Conservation (phyloP, 208 protist genomes). For the Wallacemonas rigidus region DNA sequence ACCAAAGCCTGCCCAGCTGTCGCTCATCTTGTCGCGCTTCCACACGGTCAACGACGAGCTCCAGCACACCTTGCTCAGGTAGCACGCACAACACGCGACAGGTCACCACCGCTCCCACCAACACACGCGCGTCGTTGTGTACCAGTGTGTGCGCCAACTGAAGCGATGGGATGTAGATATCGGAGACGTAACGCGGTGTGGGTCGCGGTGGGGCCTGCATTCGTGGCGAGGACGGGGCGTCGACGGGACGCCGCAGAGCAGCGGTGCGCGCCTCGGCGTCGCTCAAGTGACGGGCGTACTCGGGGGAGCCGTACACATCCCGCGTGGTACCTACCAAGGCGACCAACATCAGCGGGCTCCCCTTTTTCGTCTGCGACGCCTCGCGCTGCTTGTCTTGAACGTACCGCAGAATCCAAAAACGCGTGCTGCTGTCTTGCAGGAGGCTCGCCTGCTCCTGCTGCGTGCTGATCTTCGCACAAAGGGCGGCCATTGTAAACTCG, state of each 20-base stretch:
- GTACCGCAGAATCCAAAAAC: constrained; percentile 78
- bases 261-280: constrained; percentile 19
- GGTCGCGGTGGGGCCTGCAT: constrained; percentile 5
- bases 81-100: constrained; percentile 61
- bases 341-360: constrained; percentile 33
- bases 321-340: constrained; percentile 77
- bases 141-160: constrained; percentile 74
- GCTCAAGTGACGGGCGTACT: constrained; percentile 39
- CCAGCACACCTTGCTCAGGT: constrained; percentile 70
- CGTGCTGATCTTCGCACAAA: constrained; percentile 80
- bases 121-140: constrained; percentile 59
- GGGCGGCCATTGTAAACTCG: constrained; percentile 80
- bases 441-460: constrained; percentile 80
- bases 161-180: constrained; percentile 82
- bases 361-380: constrained; percentile 22
- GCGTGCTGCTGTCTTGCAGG: constrained; percentile 82
- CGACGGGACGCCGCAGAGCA: background rate
- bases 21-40: constrained; percentile 65
- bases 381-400: constrained; percentile 38
- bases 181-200: constrained; percentile 56
- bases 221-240: background rate
- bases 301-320: constrained; percentile 62
- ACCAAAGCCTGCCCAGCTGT: constrained; percentile 61
- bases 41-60: constrained; percentile 40
- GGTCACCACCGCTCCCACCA: constrained; percentile 74